Evolutionary conservation across 345 rosid genomes (phyloP), one percentile per base, ranked within the genome.

Genomic region (Boechera retrofracta): DNA sequence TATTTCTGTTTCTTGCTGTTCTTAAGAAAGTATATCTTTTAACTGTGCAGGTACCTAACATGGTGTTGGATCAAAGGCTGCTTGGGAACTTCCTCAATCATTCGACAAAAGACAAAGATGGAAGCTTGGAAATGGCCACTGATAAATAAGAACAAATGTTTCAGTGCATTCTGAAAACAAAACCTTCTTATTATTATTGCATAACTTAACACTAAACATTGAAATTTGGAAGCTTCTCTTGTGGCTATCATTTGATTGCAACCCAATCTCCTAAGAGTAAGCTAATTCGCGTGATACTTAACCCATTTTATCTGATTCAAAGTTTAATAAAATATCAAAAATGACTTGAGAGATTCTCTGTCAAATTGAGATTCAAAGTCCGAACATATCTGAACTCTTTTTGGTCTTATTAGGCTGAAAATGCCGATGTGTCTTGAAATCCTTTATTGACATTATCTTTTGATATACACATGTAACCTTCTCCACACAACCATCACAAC

Each of bases 31-130:
- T 58, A 42, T 39, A 16, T 54, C 18, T 31, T 39, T 64, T 52
- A 41, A 41, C 60, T 63, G 28, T 74, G 59, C 81, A 91, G 97
- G 87, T 91, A 29, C 97, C 96, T 7, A 89, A 86, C 77, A 92
- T 90, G 97, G 74, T 94, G 42, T 80, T 87, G 74, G 95, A 94
- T 84, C 97, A 94, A 83, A 89, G 97, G 75, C 78, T 94, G 66
- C 87, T 92, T 5, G 95, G 95, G 68, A 94, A 87, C 80, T 89
- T 90, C 84, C 82, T 90, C 5, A 74, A 69, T 18, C 71, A 74
- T 36, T 21, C 71, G 18, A 45, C 67, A 15, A 64, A 69, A 63
- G 76, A 75, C 72, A 63, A 64, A 64, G 66, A 67, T 74, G 75
- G 47, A 74, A 62, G 64, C 79, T 42, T 29, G 73, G 68, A 72